A percentile compares a stretch with the other conserved stretches of the same genome.
Conservation (phyloP, 2,329 filamentous ascomycete species). For the Colletotrichum musicola region DNA sequence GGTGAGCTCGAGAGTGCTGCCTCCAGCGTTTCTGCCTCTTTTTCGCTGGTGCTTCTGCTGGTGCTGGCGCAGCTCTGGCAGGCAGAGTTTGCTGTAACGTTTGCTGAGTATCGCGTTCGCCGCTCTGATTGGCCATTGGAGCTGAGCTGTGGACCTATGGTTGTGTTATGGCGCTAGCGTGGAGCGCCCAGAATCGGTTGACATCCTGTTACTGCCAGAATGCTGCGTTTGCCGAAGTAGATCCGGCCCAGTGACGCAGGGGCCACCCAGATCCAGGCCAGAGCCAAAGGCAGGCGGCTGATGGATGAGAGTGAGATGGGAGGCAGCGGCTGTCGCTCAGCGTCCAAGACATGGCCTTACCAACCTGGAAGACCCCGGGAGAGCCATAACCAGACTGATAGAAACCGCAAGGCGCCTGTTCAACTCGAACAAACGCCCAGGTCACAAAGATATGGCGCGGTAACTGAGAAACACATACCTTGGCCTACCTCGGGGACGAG, state of each 20-base stretch:
- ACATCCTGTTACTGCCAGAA: constrained; percentile 38
- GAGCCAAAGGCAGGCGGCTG: constrained; percentile 17
- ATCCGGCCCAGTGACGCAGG: constrained; percentile 20
- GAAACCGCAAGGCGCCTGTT: constrained; percentile 1
- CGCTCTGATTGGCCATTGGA: constrained; percentile 24
- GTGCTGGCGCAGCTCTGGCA: neutral
- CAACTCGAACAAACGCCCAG: constrained; percentile 8
- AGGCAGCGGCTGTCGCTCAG: constrained; percentile 14
- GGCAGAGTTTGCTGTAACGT: constrained; percentile 34
- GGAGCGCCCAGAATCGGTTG: constrained; percentile 25
- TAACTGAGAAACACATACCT: constrained; percentile 35
- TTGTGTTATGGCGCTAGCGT: constrained; percentile 40
- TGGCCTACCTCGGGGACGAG: constrained; percentile 33
- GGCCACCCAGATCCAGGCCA: neutral
- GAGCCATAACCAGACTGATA: neutral
- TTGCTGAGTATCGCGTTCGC: constrained; percentile 19
- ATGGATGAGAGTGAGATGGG: constrained; percentile 21
- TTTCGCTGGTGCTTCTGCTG: constrained; percentile 7
- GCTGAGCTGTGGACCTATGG: constrained; percentile 32
- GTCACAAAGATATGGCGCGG: neutral
- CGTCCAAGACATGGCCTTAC: constrained; percentile 12
- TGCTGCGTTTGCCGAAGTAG: constrained; percentile 33
- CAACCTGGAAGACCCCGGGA: neutral
- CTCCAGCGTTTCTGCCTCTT: neutral
- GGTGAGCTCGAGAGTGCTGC: no score